Evolutionary conservation across 2,329 filamentous ascomycete species (phyloP).

Genomic region (Dactylellina sp.): DNA sequence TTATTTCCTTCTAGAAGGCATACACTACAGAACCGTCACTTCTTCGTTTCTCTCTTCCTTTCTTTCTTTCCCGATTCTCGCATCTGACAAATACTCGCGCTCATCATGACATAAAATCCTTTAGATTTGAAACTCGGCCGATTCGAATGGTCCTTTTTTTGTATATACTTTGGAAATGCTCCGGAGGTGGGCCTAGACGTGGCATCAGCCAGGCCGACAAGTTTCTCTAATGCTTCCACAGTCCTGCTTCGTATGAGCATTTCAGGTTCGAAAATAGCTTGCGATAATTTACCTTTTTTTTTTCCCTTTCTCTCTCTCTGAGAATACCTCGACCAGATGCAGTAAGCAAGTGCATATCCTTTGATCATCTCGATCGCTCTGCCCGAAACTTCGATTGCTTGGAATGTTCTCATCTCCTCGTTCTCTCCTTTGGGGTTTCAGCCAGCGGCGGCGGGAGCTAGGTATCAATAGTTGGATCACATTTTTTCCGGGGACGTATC

Average conservation of each 20-base stretch:
- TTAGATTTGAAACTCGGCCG: not conserved
- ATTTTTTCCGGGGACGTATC: constrained; percentile 19
- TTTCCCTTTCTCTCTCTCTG: not conserved
- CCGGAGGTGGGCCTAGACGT: not conserved
- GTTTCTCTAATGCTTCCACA: not conserved
- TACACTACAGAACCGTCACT: too few species aligned
- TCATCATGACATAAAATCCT: not conserved
- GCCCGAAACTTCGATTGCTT: not conserved
- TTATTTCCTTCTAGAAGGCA: too few species aligned
- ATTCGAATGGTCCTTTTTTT: not conserved
- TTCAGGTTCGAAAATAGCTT: not conserved
- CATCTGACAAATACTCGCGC: too few species aligned
- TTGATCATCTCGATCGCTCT: not conserved
- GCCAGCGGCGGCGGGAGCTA: too few species aligned
- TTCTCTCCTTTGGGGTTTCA: not conserved
- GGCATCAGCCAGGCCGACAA: not conserved
- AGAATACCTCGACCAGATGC: not conserved
- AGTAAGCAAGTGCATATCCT: constrained; percentile 1
- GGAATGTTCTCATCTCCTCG: not conserved
- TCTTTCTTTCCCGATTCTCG: too few species aligned
- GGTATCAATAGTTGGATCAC: too few species aligned
- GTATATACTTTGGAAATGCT: too few species aligned
- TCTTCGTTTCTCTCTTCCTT: too few species aligned
- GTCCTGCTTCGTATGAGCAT: not conserved
- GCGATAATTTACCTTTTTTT: not conserved